Conservation (phyloP, 805 yeast genomes). For the Tetrapisispora fleetii region DNA sequence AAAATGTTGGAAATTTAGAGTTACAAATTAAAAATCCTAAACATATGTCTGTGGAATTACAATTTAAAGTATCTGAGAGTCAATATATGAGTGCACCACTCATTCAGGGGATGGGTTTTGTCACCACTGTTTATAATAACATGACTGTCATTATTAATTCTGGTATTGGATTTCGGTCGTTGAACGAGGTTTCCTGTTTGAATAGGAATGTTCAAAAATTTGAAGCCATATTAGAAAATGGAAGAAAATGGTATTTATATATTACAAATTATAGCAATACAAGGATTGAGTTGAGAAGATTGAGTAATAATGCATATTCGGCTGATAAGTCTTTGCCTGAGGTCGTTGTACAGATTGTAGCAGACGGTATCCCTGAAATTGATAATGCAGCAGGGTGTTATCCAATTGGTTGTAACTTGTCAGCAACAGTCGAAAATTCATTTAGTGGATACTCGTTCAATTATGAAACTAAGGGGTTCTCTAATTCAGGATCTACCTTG, state of each 20-base stretch:
- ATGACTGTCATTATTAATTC: conserved; percentile 41
- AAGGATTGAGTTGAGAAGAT: conserved; percentile 5
- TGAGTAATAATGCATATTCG: conserved; percentile 13
- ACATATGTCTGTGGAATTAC: conserved; percentile 21
- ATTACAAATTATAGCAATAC: conserved; percentile 3
- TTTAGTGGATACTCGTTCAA: conserved; percentile 32
- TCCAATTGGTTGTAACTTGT: conserved; percentile 38
- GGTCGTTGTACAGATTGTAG: conserved; percentile 49
- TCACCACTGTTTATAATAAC: conserved; percentile 39
- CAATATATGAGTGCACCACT: conserved; percentile 37
- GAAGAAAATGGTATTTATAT: conserved; percentile 33
- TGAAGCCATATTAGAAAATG: conserved; percentile 42
- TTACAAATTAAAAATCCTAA: conserved; percentile 16
- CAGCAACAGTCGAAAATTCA: conserved; percentile 33
- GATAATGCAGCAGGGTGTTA: conserved; percentile 58
- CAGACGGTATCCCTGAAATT: conserved; percentile 36
- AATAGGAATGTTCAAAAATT: conserved; percentile 34
- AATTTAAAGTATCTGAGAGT: conserved; percentile 6
- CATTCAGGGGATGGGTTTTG: conserved; percentile 54
- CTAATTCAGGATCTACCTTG: conserved; percentile 36
- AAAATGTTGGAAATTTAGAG: conserved; percentile 9
- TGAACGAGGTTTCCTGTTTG: conserved; percentile 12
- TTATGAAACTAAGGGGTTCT: conserved; percentile 37
- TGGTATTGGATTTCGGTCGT: conserved; percentile 46
- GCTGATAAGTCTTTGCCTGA: conserved; percentile 29